These are phyloP conservation scores for Spatholobus suberectus DNA, from an alignment of 306 rosid genomes.

Conservation along the genomic window DNA sequence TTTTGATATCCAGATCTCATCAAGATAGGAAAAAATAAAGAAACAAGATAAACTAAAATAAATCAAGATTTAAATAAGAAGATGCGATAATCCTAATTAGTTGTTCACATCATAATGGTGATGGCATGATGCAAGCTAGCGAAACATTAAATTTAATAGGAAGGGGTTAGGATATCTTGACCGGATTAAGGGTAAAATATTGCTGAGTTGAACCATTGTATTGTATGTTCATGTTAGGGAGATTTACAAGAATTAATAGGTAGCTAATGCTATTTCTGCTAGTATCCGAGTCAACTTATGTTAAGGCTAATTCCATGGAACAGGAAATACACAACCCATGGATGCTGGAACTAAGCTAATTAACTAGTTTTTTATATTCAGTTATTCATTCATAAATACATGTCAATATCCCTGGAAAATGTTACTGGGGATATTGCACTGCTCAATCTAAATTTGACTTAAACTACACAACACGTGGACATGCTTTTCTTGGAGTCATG, in stretches of 20 bases:
- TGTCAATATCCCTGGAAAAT: neutral
- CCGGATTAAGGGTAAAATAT: neutral
- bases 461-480: neutral
- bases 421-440: neutral
- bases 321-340: conserved; percentile 21
- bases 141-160: neutral
- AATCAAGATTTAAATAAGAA: too few relatives aligned
- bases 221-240: neutral
- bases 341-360: neutral
- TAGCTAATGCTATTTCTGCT: neutral
- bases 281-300: neutral
- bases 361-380: neutral
- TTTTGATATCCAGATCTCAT: too few relatives aligned
- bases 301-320: neutral
- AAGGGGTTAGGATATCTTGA: neutral
- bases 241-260: neutral
- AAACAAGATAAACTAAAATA: too few relatives aligned
- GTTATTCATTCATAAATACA: neutral
- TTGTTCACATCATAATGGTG: too few relatives aligned
- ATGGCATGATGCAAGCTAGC: neutral
- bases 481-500: neutral
- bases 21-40: too few relatives aligned
- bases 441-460: neutral
- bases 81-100: too few relatives aligned
- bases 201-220: neutral